Evolutionary conservation across 345 rosid genomes (phyloP), one percentile per base, ranked within the genome.

Genomic region (Raphanus sativus): DNA sequence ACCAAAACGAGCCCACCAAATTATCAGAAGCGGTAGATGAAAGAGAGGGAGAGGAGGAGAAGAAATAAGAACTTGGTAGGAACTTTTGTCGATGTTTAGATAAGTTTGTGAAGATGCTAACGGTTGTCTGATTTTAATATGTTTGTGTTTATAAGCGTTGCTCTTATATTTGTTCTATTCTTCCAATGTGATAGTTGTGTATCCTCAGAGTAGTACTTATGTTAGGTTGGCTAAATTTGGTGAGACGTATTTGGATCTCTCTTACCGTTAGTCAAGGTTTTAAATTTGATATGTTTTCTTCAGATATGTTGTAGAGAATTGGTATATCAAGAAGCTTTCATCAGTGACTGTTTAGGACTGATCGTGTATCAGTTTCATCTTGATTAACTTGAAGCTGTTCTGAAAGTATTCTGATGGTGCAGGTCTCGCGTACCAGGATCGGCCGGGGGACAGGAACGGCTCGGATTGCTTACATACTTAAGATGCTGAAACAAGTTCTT

Each of bases 1-100:
- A 91, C 73, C 98, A 91, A 75, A 89, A 84, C 13, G 98, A 93
- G 86, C 98, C 91, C 60, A 86, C 94, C 21, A 93, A 89, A 83
- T 84, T 93, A 82, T 92, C 98, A 1, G 97, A 89, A 33, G 97
- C 84, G 45, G 89, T 74, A 8, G 93, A 86, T 6, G 90, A 87
- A 13, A 89, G 80, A 10, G 94, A 84, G 9, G 87, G 71, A 0
- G 85, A 84, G 6, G 83, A 59, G 81, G 83, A 83, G 1, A 82
- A 86, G 11, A 36, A 36, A 36, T 7, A 36, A 36, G 42, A 36
- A 33, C 36, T 33, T 33, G 36, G 36, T 33, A 33, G 36, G 36
- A 33, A 33, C 36, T 33, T 33, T 33, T 33, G 36, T 42, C 12
- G 50, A 3, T 42, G 50, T 10, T 11, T 42, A 11, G 15, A 42